phyloP scores from a whole-genome alignment of 345 rosid species.

The Murraya koenigii region DNA sequence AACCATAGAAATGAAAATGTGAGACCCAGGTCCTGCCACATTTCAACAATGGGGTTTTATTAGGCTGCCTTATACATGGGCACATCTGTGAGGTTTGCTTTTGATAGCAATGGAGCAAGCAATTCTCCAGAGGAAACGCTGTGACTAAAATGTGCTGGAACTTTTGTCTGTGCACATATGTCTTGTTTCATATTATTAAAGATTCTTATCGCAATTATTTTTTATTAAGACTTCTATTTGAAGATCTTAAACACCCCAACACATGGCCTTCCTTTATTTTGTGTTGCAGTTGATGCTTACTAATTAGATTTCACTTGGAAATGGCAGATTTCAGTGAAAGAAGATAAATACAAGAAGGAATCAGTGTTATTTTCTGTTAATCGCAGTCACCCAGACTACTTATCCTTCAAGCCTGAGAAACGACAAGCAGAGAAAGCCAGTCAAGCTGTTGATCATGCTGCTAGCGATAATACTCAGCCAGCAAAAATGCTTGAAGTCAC shows the following conservation, averaged over 20 bases:
- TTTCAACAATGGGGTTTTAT: neutral
- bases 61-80: neutral
- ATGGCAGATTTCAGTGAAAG: conserved; percentile 65
- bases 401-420: conserved; percentile 83
- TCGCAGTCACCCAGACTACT: conserved; percentile 63
- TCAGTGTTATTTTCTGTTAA: conserved; percentile 54
- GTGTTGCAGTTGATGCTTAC: neutral
- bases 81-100: neutral
- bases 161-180: neutral
- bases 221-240: neutral
- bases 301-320: conserved; percentile 3
- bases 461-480: conserved; percentile 32
- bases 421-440: conserved; percentile 49
- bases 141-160: neutral
- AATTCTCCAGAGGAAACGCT: neutral
- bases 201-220: neutral
- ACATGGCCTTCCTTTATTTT: neutral
- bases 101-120: too few species aligned
- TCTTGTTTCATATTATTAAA: neutral
- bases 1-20: neutral
- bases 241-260: neutral
- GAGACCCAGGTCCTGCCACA: neutral
- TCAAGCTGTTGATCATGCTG: conserved; percentile 36
- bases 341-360: conserved; percentile 92
- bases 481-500: conserved; percentile 65